Conservation (phyloP, 805 yeast genomes). For the Priceomyces medius region DNA sequence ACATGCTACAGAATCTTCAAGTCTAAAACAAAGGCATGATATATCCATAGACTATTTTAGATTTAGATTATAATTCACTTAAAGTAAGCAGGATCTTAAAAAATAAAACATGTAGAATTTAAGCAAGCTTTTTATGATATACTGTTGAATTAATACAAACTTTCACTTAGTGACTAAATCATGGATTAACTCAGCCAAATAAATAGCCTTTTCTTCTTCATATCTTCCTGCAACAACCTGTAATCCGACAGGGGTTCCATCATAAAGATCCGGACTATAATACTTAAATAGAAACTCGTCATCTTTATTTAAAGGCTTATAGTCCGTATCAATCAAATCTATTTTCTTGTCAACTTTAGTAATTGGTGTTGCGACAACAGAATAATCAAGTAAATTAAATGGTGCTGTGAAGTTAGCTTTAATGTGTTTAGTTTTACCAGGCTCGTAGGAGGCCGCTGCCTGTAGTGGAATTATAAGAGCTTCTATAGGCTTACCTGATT, state of each 20-base stretch:
- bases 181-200: slow-evolving; percentile 1
- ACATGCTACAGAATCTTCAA: no score
- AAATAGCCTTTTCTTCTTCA: slow-evolving; percentile 60
- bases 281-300: slow-evolving; percentile 44
- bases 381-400: slow-evolving; percentile 8
- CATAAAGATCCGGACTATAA: slow-evolving; percentile 48
- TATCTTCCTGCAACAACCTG: slow-evolving; percentile 59
- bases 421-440: neutral
- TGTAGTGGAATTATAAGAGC: slow-evolving; percentile 31
- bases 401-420: slow-evolving; percentile 27
- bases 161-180: neutral
- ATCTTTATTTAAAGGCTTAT: slow-evolving; percentile 32
- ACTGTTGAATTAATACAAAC: no score
- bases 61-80: no score
- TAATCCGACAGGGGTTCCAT: slow-evolving; percentile 63
- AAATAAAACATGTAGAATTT: no score
- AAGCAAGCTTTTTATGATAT: no score
- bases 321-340: slow-evolving; percentile 30
- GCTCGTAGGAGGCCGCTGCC: slow-evolving; percentile 21
- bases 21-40: no score
- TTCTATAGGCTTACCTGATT: slow-evolving; percentile 40
- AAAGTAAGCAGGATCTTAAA: no score
- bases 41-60: no score
- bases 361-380: slow-evolving; percentile 24
- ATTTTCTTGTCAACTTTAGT: slow-evolving; percentile 48